Percentiles rank a stretch among this genome's conserved stretches.
Conservation (phyloP, 768 basidiomycete genomes). For the Nidularia pulvinata region DNA sequence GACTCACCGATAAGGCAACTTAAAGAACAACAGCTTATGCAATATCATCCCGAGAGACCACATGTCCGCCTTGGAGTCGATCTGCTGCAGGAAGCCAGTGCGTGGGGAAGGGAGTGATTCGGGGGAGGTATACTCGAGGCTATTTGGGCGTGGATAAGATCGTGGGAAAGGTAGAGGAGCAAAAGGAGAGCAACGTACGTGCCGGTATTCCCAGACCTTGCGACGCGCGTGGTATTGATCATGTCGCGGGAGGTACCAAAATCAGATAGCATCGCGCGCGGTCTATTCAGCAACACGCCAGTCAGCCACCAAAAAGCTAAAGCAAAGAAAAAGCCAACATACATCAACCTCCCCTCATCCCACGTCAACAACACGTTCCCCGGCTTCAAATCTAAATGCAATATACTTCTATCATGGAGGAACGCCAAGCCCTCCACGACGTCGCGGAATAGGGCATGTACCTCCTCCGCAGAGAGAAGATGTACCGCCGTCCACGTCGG, state of each 20-base stretch:
- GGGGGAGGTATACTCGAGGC: slow-evolving; percentile 87
- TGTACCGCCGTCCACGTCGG: slow-evolving; percentile 59
- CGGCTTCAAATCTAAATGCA: slow-evolving; percentile 94
- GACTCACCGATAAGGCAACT: slow-evolving; percentile 74
- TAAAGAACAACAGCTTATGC: slow-evolving; percentile 91
- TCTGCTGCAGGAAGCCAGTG: slow-evolving; percentile 64
- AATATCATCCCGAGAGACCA: slow-evolving; percentile 98
- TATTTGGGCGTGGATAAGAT: slow-evolving; percentile 15
- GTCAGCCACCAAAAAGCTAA: background rate
- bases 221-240: slow-evolving; percentile 55
- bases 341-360: slow-evolving; percentile 88
- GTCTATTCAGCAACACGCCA: slow-evolving; percentile 39
- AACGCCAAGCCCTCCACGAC: slow-evolving; percentile 88
- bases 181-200: slow-evolving; percentile 61
- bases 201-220: slow-evolving; percentile 91
- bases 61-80: slow-evolving; percentile 92
- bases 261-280: slow-evolving; percentile 93
- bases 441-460: slow-evolving; percentile 78
- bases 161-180: background rate
- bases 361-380: slow-evolving; percentile 92
- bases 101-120: slow-evolving; percentile 77
- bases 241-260: slow-evolving; percentile 96
- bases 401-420: slow-evolving; percentile 80
- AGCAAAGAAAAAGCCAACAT: slow-evolving; percentile 16
- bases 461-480: slow-evolving; percentile 83